These are phyloP conservation scores for Phascolomyces articulosus DNA, from an alignment of 371 early-diverging fungal species.

Conservation along the genomic window DNA sequence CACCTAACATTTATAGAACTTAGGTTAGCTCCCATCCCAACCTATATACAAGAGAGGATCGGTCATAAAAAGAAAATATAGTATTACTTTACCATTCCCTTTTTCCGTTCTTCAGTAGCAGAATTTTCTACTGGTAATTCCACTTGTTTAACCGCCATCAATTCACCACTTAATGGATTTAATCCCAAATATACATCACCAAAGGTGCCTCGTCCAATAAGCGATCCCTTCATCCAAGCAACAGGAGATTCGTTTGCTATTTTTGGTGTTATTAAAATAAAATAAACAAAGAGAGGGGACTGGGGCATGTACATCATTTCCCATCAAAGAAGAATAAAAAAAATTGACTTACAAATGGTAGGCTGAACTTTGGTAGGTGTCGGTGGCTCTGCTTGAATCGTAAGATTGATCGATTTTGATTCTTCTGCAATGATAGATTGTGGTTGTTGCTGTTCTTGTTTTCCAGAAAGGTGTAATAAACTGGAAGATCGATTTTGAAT, in stretches of 20 bases:
- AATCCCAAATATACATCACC: conserved; percentile 95
- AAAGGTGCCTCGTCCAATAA: conserved; percentile 97
- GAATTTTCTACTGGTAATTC: conserved; percentile 78
- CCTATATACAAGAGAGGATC: too few relatives aligned
- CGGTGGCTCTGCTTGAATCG: not conserved
- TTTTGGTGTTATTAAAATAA: not conserved
- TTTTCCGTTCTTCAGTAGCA: conserved; percentile 68
- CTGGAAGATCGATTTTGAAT: conserved; percentile 5
- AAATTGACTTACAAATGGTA: not conserved
- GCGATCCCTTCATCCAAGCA: conserved; percentile 85
- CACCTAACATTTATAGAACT: conserved; percentile 46
- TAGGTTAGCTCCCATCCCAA: too few relatives aligned
- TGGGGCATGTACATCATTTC: too few relatives aligned
- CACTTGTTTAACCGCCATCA: conserved; percentile 99
- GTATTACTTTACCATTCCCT: conserved; percentile 44
- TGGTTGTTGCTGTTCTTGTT: conserved; percentile 2
- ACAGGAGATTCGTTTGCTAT: conserved; percentile 20
- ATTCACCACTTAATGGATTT: conserved; percentile 79
- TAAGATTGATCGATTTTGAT: not conserved
- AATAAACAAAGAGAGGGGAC: too few relatives aligned
- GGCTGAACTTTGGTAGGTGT: not conserved
- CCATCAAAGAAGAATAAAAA: too few relatives aligned
- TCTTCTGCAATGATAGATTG: not conserved
- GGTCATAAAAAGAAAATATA: too few relatives aligned
- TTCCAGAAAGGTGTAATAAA: conserved; percentile 1